A percentile compares a stretch with the other conserved stretches of the same genome.
Evolutionary conservation across 495 filamentous ascomycete genomes (phyloP).

Genomic region (Aspergillus bridgeri): DNA sequence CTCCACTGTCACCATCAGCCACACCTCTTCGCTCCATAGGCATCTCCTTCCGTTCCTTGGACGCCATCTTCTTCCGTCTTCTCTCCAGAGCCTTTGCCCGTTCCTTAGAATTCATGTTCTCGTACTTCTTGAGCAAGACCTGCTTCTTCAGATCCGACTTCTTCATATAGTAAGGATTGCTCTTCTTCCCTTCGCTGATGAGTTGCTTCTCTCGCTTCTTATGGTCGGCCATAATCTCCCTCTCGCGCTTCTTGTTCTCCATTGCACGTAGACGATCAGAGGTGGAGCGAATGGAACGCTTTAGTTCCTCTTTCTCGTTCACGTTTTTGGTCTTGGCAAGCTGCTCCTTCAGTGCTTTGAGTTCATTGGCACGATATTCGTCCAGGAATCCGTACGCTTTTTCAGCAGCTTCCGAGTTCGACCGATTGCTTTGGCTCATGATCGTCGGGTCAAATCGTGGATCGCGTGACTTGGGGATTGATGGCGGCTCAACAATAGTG

Average conservation of each 20-base stretch:
- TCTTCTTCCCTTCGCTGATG: conserved; percentile 83
- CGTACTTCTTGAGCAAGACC: conserved; percentile 72
- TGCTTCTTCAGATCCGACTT: conserved; percentile 83
- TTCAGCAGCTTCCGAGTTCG: conserved; percentile 47
- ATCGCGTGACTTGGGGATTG: conserved; percentile 56
- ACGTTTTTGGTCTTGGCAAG: conserved; percentile 64
- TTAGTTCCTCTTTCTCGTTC: conserved; percentile 59
- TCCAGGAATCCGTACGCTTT: conserved; percentile 82
- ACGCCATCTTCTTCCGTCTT: conserved; percentile 76
- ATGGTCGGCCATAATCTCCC: conserved; percentile 65
- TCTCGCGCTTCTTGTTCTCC: conserved; percentile 61
- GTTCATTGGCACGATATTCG: conserved; percentile 76
- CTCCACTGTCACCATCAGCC: conserved; percentile 23
- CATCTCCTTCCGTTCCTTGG: conserved; percentile 78
- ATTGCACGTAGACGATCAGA: conserved; percentile 67
- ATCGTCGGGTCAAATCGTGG: conserved; percentile 78
- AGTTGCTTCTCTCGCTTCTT: conserved; percentile 77
- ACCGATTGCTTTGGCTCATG: conserved; percentile 28
- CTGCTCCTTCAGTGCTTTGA: conserved; percentile 63
- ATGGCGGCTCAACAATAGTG: conserved; percentile 57
- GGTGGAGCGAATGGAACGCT: conserved; percentile 62
- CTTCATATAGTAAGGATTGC: conserved; percentile 89
- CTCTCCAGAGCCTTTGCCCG: conserved; percentile 76
- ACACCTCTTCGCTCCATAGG: conserved; percentile 59
- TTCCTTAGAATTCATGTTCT: conserved; percentile 75